Percentiles rank a stretch among this genome's conserved stretches.
phyloP scores from a whole-genome alignment of 768 basidiomycete genomes.

The Suillus clintonianus region DNA sequence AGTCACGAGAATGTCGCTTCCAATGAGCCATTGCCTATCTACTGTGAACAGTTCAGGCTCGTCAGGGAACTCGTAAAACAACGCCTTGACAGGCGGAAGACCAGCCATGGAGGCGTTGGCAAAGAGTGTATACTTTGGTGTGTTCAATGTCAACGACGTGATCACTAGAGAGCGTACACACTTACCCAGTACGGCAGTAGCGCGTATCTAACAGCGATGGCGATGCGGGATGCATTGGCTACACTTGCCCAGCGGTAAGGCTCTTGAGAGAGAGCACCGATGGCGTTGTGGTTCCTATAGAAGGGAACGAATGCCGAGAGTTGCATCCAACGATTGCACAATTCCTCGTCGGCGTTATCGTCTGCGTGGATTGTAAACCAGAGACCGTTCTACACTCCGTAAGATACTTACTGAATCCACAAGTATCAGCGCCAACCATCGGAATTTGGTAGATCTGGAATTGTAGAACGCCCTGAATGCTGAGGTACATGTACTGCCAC shows the following conservation, averaged over 20 bases:
- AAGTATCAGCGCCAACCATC: slow-evolving; percentile 78
- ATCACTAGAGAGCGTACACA: neutral
- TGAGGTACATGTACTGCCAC: slow-evolving; percentile 72
- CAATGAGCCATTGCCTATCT: slow-evolving; percentile 73
- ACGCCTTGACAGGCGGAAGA: slow-evolving; percentile 70
- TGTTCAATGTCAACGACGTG: neutral
- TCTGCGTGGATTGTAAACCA: slow-evolving; percentile 5
- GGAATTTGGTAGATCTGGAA: slow-evolving; percentile 86
- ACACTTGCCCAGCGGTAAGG: slow-evolving; percentile 84
- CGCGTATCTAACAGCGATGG: slow-evolving; percentile 70
- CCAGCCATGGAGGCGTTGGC: slow-evolving; percentile 65
- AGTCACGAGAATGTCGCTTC: slow-evolving; percentile 70
- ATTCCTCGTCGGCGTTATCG: slow-evolving; percentile 75
- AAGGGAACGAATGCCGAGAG: slow-evolving; percentile 83
- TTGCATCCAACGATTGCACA: slow-evolving; percentile 87
- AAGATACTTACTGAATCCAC: slow-evolving; percentile 29
- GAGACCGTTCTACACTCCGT: neutral
- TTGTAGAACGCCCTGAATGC: slow-evolving; percentile 82
- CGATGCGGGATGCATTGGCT: slow-evolving; percentile 68
- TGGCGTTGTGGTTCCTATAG: slow-evolving; percentile 76
- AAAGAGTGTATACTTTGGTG: slow-evolving; percentile 66
- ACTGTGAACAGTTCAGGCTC: slow-evolving; percentile 63
- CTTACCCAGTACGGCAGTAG: slow-evolving; percentile 80
- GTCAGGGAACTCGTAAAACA: slow-evolving; percentile 79
- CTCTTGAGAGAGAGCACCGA: slow-evolving; percentile 72